Evolutionary conservation across 2,329 filamentous ascomycete genomes (phyloP).

Genomic region (Aspergillaceae sp.): DNA sequence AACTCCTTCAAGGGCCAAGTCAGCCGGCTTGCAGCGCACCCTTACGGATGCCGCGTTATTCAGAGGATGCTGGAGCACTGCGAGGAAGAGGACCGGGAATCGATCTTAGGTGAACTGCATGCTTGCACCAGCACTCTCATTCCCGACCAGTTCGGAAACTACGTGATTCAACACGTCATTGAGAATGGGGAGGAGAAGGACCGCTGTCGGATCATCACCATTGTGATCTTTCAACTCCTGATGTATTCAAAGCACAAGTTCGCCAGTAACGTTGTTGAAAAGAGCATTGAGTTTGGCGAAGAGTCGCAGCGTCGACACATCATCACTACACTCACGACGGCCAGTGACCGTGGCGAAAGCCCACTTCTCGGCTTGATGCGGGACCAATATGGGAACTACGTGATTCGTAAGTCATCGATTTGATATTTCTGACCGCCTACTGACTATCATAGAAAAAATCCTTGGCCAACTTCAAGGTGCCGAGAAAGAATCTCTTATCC

Average conservation of each 20-base stretch:
- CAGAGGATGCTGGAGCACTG: constrained; percentile 85
- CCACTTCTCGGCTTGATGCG: constrained; percentile 72
- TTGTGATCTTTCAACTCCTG: constrained; percentile 65
- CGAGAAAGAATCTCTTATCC: constrained; percentile 53
- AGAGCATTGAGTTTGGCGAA: constrained; percentile 68
- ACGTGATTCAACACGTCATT: constrained; percentile 90
- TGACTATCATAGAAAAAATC: constrained; percentile 62
- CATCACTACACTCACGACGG: constrained; percentile 52
- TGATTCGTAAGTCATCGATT: constrained; percentile 67
- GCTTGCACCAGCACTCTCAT: constrained; percentile 63
- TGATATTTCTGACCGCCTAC: constrained; percentile 8
- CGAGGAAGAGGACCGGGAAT: constrained; percentile 58
- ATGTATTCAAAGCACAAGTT: constrained; percentile 87
- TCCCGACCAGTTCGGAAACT: constrained; percentile 86
- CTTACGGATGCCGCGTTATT: constrained; percentile 85
- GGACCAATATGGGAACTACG: constrained; percentile 92
- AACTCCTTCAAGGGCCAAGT: constrained; percentile 69
- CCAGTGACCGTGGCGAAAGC: constrained; percentile 56
- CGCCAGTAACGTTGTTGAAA: constrained; percentile 94
- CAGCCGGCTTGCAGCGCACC: constrained; percentile 63
- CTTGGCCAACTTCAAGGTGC: constrained; percentile 53
- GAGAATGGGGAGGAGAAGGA: constrained; percentile 66
- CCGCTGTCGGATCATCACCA: constrained; percentile 59
- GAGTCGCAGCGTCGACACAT: constrained; percentile 62
- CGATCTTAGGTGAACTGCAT: constrained; percentile 72